Conservation (phyloP, 805 yeast genomes). For the Candida xiaguanensis region DNA sequence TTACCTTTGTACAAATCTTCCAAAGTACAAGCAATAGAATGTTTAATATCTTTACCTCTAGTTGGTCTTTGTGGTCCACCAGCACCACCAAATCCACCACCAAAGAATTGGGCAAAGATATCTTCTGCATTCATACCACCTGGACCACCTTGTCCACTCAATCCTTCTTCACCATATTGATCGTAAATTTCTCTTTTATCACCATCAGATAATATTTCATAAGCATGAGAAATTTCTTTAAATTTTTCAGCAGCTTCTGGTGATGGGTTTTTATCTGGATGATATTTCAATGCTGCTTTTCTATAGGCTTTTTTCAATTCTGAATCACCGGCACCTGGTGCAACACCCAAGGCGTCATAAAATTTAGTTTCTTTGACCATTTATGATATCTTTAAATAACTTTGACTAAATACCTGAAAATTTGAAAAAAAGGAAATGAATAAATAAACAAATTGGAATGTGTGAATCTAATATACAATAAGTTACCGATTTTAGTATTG, state of each 20-base stretch:
- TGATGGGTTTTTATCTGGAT: slow-evolving; percentile 48
- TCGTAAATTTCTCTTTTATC: slow-evolving; percentile 90
- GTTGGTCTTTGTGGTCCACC: slow-evolving; percentile 79
- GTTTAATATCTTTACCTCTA: slow-evolving; percentile 88
- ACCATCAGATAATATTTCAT: slow-evolving; percentile 82
- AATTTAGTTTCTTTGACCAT: slow-evolving; percentile 82
- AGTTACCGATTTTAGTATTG: too few species aligned
- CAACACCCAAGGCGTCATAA: slow-evolving; percentile 71
- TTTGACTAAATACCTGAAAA: neutral
- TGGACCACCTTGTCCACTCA: slow-evolving; percentile 68
- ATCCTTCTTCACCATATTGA: slow-evolving; percentile 89
- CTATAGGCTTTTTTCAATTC: slow-evolving; percentile 37
- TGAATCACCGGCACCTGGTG: slow-evolving; percentile 60
- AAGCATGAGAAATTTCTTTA: slow-evolving; percentile 83
- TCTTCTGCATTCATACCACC: slow-evolving; percentile 68
- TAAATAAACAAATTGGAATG: neutral
- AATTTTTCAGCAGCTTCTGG: slow-evolving; percentile 95
- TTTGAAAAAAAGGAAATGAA: neutral
- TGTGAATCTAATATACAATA: too few species aligned
- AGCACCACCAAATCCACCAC: slow-evolving; percentile 50
- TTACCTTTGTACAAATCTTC: slow-evolving; percentile 95
- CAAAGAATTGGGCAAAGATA: slow-evolving; percentile 77
- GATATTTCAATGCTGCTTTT: slow-evolving; percentile 31
- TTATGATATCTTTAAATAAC: neutral
- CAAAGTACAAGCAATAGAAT: slow-evolving; percentile 76